Percentiles rank a stretch among this genome's conserved stretches.
Conservation (phyloP, 306 rosid species). For the Vachellia collinsii region DNA sequence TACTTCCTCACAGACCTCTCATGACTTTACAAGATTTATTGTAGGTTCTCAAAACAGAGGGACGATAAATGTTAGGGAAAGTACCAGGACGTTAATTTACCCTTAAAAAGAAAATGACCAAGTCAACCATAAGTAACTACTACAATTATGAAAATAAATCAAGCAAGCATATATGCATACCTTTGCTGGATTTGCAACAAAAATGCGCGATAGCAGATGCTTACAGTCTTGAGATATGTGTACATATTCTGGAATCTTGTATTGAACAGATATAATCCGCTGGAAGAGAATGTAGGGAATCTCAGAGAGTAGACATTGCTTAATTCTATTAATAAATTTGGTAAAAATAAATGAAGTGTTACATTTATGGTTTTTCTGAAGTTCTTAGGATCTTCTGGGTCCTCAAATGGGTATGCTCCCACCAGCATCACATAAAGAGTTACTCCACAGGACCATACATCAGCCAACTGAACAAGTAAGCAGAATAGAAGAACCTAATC, state of each 20-base stretch:
- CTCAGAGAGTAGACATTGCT: conserved; percentile 7
- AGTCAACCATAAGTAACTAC: neutral
- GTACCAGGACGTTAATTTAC: neutral
- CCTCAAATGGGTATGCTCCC: conserved; percentile 66
- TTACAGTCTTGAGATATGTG: conserved; percentile 64
- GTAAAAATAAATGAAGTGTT: neutral
- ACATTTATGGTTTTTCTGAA: conserved; percentile 56
- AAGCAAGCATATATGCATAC: conserved; percentile 40
- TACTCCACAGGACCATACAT: conserved; percentile 80
- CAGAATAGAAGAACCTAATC: conserved; percentile 11
- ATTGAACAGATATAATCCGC: conserved; percentile 68
- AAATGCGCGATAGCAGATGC: conserved; percentile 67
- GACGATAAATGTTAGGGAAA: neutral
- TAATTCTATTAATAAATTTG: neutral
- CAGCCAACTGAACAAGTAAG: conserved; percentile 57
- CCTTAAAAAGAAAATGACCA: neutral
- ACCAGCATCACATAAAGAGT: conserved; percentile 71
- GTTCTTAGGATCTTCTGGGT: conserved; percentile 59
- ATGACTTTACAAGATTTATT: neutral
- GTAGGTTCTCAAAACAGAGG: neutral
- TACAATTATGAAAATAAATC: neutral
- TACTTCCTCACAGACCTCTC: neutral
- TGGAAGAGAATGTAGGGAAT: conserved; percentile 36
- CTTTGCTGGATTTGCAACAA: conserved; percentile 63
- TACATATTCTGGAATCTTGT: conserved; percentile 63